Evolutionary conservation across 2,329 filamentous ascomycete genomes (phyloP), one percentile per base, ranked within the genome.

Genomic region (Ophiosphaerella herpotricha): DNA sequence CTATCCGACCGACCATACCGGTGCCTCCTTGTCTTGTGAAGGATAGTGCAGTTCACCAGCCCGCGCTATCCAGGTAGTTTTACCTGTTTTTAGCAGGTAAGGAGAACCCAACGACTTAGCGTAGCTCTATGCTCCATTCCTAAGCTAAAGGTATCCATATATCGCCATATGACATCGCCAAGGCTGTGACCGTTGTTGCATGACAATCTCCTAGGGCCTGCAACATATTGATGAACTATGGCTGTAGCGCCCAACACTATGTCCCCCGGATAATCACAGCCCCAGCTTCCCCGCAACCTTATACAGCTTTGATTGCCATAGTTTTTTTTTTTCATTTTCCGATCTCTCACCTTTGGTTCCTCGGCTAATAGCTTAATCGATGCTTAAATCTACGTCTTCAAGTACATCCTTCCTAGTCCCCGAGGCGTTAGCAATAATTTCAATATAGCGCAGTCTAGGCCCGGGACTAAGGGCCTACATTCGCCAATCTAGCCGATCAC

Each of bases 351-450:
- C 33, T 39, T n/a, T 35, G 24, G 35, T 35, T 51, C 24, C 23
- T 63, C 58, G 62, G 60, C 41, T 66, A 61, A 65, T 58, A 48
- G 56, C 60, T 66, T 63, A 48, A 52, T 53, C 47, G 49, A 58
- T 57, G 60, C 55, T 63, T 62, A 57, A 52, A 21, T 59, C 38
- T 50, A 58, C 53, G 12, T 52, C 43, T 40, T 44, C 40, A 39
- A 33, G 23, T 38, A 48, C 33, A 14, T 21, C 21, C 21, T 16
- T 21, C 16, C 16, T 42, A 32, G 39, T 11, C 29, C 11, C n/a
- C n/a, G 14, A 38, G 34, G 40, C n/a, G 4, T 36, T 36, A 16
- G n/a, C 9, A 34, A 34, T 16, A 42, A 13, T n/a, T 21, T 33
- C 40, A 26, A 42, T 42, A 23, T 40, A 24, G 21, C 21, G 38